Evolutionary conservation across 2,329 filamentous ascomycete species (phyloP), one percentile per base, ranked within the genome.

Genomic region (Apiospora rasikravindrae): DNA sequence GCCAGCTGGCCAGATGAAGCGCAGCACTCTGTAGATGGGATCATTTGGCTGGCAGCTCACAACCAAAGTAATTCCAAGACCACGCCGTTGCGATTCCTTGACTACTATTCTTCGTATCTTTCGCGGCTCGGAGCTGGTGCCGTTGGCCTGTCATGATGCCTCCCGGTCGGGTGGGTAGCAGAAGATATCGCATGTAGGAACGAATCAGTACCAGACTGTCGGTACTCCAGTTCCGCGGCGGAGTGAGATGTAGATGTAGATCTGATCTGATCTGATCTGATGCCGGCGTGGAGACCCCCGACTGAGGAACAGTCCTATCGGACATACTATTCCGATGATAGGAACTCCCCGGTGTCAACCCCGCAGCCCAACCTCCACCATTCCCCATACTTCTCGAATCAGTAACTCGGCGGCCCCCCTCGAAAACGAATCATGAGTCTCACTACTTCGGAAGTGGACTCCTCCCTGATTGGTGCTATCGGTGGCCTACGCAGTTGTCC

Each of bases 341-440:
- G 37, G 22, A 14, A n/a, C 19, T 4, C 19, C 19, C 33, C 57
- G 29, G 19, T 64, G 57, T 40, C 51, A 64, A 40, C 57, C 57
- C 57, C 57, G 33, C 57, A 64, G 11, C n/a, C 57, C 57, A 40
- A 40, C 57, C 19, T n/a, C 57, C 57, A n/a, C 57, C 57, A n/a
- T 33, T 33, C 53, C 53, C 53, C 53, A 61, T 61, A 11, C 53
- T 22, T 61, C 40, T 33, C 29, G 53, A 61, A 42, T 24, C 37
- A 33, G 64, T 40, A 33, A 24, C 14, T 42, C 29, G n/a, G 19
- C 26, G 40, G 26, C n/a, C 10, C 5, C 24, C 10, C 24, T 26
- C n/a, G 6, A 51, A 13, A 8, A 11, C 47, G 7, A 24, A 51
- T 24, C 47, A 51, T 51, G 11, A 11, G 13, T 5, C 22, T 24